A percentile compares a stretch with the other conserved stretches of the same genome.
Evolutionary conservation across 2,329 filamentous ascomycete genomes (phyloP).

Genomic region (Aspergillus tubingensis): DNA sequence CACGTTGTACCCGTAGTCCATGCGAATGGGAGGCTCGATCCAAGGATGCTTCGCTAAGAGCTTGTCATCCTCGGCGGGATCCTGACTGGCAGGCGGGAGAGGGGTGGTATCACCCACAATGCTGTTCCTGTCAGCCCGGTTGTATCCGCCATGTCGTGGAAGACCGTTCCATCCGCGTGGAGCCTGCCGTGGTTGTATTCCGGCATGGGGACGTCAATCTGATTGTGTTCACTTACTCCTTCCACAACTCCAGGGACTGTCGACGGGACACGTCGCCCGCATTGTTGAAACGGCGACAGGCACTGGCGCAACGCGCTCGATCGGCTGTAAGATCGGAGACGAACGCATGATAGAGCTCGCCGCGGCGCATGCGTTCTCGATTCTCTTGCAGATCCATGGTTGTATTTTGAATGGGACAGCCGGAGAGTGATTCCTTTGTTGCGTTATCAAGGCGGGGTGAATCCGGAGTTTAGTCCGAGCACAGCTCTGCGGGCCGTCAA

Average conservation of each 20-base stretch:
- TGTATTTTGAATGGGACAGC: background rate
- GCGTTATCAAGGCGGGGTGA: conserved; percentile 2
- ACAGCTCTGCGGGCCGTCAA: no score
- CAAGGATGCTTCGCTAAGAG: conserved; percentile 67
- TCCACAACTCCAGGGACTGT: conserved; percentile 66
- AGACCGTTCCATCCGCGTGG: background rate
- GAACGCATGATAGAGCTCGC: conserved; percentile 75
- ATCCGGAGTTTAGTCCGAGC: background rate
- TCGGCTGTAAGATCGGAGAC: conserved; percentile 66
- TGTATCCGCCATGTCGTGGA: background rate
- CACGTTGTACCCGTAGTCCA: conserved; percentile 79
- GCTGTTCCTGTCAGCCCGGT: conserved; percentile 43
- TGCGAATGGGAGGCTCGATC: conserved; percentile 68
- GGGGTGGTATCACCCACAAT: conserved; percentile 64
- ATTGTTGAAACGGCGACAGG: conserved; percentile 65
- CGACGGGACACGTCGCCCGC: conserved; percentile 63
- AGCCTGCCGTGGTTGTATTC: background rate
- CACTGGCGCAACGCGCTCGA: conserved; percentile 63
- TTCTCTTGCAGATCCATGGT: conserved; percentile 21
- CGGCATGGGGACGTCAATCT: no score
- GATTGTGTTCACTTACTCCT: conserved; percentile 58
- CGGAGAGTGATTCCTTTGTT: background rate
- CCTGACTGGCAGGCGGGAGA: conserved; percentile 61
- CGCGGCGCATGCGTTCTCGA: conserved; percentile 58
- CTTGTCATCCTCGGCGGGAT: conserved; percentile 64